Evolutionary conservation across 306 rosid genomes (phyloP).

Genomic region (Citrullus colocynthis): DNA sequence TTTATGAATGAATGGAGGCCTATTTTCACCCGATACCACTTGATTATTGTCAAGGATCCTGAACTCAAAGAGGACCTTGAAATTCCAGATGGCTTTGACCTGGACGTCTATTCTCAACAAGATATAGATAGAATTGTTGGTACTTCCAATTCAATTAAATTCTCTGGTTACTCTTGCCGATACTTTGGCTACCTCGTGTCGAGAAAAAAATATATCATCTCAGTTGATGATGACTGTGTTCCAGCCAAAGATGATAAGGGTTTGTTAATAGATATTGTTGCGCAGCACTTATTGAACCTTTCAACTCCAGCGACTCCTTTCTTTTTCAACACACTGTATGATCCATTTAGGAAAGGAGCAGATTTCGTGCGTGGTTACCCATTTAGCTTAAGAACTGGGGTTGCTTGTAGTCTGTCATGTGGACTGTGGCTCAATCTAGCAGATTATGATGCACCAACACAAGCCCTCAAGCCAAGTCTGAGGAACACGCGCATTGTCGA

Average conservation of each 20-base stretch:
- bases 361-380: constrained; percentile 99
- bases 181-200: constrained; percentile 84
- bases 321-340: constrained; percentile 92
- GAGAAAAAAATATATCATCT: constrained; percentile 67
- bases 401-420: constrained; percentile 73
- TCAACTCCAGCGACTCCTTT: constrained; percentile 95
- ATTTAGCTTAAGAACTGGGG: constrained; percentile 86
- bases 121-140: constrained; percentile 65
- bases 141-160: constrained; percentile 44
- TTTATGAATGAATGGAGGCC: constrained; percentile 79
- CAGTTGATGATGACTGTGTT: constrained; percentile 80
- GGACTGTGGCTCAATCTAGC: constrained; percentile 94
- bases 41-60: constrained; percentile 82
- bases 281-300: constrained; percentile 72
- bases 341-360: constrained; percentile 82
- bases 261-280: constrained; percentile 44
- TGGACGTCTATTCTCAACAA: constrained; percentile 43
- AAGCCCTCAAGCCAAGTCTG: constrained; percentile 60
- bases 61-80: constrained; percentile 62
- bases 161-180: constrained; percentile 91
- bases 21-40: constrained; percentile 61
- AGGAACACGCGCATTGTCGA: constrained; percentile 75
- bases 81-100: constrained; percentile 60
- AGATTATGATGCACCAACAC: constrained; percentile 94
- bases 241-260: constrained; percentile 67